Evolutionary conservation across 2,329 filamentous ascomycete genomes (phyloP).

Genomic region (Clonostachys sp.): DNA sequence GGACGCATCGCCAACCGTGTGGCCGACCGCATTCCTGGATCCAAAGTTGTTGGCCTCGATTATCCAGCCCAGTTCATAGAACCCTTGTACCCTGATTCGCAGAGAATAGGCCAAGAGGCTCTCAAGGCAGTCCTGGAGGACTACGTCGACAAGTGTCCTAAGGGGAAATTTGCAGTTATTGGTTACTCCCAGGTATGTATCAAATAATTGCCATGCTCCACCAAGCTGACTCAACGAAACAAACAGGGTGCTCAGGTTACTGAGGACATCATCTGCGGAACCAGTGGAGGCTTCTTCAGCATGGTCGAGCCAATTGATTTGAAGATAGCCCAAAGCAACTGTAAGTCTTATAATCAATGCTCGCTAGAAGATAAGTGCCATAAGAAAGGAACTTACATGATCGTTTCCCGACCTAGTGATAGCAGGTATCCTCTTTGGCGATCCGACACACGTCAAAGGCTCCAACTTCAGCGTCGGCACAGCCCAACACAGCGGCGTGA

Average conservation of each 20-base stretch:
- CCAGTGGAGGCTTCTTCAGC: conserved; percentile 17
- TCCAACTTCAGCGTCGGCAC: conserved; percentile 28
- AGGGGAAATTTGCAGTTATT: conserved; percentile 31
- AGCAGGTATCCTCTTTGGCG: conserved; percentile 33
- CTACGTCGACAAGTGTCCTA: conserved; percentile 27
- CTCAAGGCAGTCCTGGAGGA: conserved; percentile 20
- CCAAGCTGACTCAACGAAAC: not conserved
- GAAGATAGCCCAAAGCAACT: conserved; percentile 20
- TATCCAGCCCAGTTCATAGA: conserved; percentile 27
- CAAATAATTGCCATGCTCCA: not conserved
- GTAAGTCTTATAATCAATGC: conserved; percentile 14
- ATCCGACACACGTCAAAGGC: conserved; percentile 30
- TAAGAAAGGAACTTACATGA: not conserved
- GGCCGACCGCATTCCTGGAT: conserved; percentile 22
- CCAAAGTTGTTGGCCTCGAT: conserved; percentile 23
- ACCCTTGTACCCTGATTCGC: conserved; percentile 24
- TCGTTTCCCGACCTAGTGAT: conserved; percentile 15
- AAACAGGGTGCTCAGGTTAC: conserved; percentile 30
- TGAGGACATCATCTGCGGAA: conserved; percentile 30
- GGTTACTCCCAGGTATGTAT: conserved; percentile 32
- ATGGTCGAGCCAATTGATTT: conserved; percentile 14
- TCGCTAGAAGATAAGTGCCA: not conserved
- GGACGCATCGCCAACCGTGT: conserved; percentile 24
- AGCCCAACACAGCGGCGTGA: conserved; percentile 27
- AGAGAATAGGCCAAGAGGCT: conserved; percentile 20